A percentile compares a stretch with the other conserved stretches of the same genome.
These are phyloP conservation scores for Acaromyces ingoldii DNA, from an alignment of 1,284 basidiomycete genomes.

Conservation along the genomic window DNA sequence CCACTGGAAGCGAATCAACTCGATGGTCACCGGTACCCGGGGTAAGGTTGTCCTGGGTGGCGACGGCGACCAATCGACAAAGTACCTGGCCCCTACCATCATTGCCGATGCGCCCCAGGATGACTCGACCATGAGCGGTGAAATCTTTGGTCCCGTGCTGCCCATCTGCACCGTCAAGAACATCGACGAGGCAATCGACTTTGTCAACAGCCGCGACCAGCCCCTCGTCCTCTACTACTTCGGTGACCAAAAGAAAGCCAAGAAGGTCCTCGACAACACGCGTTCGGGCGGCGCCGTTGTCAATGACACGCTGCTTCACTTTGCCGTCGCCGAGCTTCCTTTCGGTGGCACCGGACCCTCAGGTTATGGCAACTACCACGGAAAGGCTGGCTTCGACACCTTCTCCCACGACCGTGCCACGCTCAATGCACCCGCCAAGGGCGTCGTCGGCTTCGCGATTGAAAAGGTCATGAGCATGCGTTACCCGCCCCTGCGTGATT, in stretches of 20 bases:
- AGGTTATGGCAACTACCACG: constrained; percentile 56
- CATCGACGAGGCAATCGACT: constrained; percentile 39
- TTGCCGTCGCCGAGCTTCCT: constrained; percentile 59
- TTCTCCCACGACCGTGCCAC: constrained; percentile 57
- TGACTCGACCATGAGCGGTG: constrained; percentile 62
- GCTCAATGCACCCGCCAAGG: constrained; percentile 54
- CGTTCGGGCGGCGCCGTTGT: constrained; percentile 29
- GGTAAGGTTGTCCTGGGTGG: constrained; percentile 71
- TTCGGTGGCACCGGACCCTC: constrained; percentile 55
- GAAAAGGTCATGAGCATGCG: constrained; percentile 48
- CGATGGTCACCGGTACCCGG: constrained; percentile 64
- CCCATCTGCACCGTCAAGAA: constrained; percentile 68
- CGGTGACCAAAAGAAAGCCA: constrained; percentile 60
- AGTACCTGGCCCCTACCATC: constrained; percentile 60
- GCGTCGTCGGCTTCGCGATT: constrained; percentile 44
- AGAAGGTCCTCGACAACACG: constrained; percentile 54
- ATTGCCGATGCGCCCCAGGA: constrained; percentile 62
- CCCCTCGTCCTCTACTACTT: constrained; percentile 75
- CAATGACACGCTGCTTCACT: constrained; percentile 50
- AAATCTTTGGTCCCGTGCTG: constrained; percentile 70
- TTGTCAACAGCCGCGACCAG: constrained; percentile 59
- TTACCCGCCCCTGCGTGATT: constrained; percentile 51
- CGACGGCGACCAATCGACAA: constrained; percentile 59
- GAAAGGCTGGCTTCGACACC: constrained; percentile 56
- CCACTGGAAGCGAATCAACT: constrained; percentile 64